Conservation (phyloP, 1,284 basidiomycete species). For the Leccinum subrobustum region DNA sequence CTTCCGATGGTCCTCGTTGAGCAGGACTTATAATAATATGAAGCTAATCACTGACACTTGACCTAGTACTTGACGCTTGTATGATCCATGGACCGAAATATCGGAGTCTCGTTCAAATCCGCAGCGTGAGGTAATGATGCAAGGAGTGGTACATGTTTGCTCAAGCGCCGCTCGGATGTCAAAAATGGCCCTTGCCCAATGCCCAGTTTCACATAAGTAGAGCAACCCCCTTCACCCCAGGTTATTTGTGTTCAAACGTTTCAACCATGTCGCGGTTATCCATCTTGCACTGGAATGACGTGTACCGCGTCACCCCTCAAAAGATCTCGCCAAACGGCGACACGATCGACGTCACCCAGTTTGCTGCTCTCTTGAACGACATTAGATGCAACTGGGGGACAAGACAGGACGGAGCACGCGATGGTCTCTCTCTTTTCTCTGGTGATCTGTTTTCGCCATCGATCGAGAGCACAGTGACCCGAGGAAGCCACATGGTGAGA, state of each 20-base stretch:
- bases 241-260: not conserved
- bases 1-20: too few species aligned
- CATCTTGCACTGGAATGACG: slow-evolving; percentile 71
- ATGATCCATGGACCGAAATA: too few species aligned
- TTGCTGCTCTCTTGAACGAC: slow-evolving; percentile 59
- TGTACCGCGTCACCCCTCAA: slow-evolving; percentile 75
- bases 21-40: too few species aligned
- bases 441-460: slow-evolving; percentile 90
- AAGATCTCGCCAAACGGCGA: slow-evolving; percentile 53
- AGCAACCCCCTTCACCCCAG: not conserved
- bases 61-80: too few species aligned
- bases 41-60: too few species aligned
- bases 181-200: not conserved
- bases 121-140: too few species aligned
- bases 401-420: slow-evolving; percentile 50
- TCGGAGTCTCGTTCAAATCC: too few species aligned
- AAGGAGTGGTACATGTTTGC: too few species aligned
- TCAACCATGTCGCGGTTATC: slow-evolving; percentile 27
- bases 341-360: slow-evolving; percentile 78
- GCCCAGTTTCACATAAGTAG: not conserved
- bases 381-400: slow-evolving; percentile 53
- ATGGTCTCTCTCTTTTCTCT: slow-evolving; percentile 84
- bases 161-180: too few species aligned
- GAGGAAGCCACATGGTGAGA: slow-evolving; percentile 88
- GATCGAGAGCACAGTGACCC: slow-evolving; percentile 83